Base-by-base conservation (phyloP, 2,329 filamentous ascomycete genomes). In the Penicillium vulpinum region DNA sequence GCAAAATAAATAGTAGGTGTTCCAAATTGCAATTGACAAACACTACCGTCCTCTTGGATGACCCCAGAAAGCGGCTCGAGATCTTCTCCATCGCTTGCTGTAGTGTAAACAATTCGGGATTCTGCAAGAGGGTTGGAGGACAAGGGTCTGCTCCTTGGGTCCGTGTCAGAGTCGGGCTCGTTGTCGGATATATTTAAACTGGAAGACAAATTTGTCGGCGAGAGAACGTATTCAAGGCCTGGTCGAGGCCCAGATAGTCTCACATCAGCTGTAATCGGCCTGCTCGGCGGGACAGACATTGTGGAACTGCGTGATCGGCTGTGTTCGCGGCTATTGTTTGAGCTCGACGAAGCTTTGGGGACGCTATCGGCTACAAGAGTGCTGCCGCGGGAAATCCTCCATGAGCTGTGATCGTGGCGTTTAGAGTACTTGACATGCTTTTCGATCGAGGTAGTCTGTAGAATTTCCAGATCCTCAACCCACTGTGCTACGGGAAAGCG, bases 401-500 rank as follows among this genome's bases (percentile, higher is more conserved):
- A 47, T 39, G 41, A 47, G 43, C 65, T 61, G n/a, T 70, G 69
- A 22, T 67, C 67, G 40, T 71, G 68, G 2, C 65, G 63, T 51
- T 72, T 74, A 16, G 63, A 62, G 31, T 70, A 74, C 64, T 80
- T 81, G 62, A 78, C 73, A 67, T 62, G 24, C 63, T 66, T 46
- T 73, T 70, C 80, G 65, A 88, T 87, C 0, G 85, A 79, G 11
- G 81, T 83, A 16, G 75, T 75, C 65, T 88, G 85, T 22, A 88
- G 77, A 29, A 82, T 84, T 60, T 87, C 85, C 4, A 88, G 76
- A 60, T 85, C 83, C 65, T 87, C 82, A 50, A 87, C 79, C 86
- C 86, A 88, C 67, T 88, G 84, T 6, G 82, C 83, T 21, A 88
- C 85, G 13, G 86, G 86, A 74, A 88, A 88, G 40, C 86, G 80